These are phyloP conservation scores for Anethum foeniculum DNA, from an alignment of 140 eudicot species.

Conservation along the genomic window DNA sequence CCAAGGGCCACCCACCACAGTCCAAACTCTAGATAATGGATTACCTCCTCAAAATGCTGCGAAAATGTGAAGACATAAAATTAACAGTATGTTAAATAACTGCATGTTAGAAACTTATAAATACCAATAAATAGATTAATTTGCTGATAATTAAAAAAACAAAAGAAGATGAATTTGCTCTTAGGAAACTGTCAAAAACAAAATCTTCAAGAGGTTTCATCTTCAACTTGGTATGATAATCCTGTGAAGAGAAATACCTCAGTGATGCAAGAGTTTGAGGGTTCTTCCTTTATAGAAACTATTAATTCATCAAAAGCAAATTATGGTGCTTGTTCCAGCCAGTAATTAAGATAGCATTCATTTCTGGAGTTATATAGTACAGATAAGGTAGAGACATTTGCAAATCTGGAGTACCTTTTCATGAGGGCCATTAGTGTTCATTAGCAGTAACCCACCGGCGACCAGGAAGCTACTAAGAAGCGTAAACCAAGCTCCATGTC, in stretches of 20 bases:
- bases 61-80: conserved; percentile 9
- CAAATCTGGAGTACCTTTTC: conserved; percentile 27
- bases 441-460: conserved; percentile 31
- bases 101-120: background rate
- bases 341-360: background rate
- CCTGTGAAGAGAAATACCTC: background rate
- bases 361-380: background rate
- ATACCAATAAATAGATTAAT: background rate
- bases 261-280: background rate
- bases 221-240: background rate
- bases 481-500: conserved; percentile 51
- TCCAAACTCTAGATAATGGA: conserved; percentile 48
- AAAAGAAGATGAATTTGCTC: background rate
- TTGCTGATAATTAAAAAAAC: background rate
- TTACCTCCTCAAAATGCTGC: conserved; percentile 61
- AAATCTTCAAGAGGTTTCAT: too few relatives aligned
- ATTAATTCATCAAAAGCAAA: background rate
- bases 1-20: conserved; percentile 81
- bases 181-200: background rate
- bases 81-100: background rate
- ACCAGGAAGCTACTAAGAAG: conserved; percentile 25
- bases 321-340: background rate
- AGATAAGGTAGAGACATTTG: background rate
- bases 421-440: conserved; percentile 48
- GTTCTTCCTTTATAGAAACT: background rate